phyloP scores from a whole-genome alignment of 306 rosid genomes.

The Crotalaria pallida region DNA sequence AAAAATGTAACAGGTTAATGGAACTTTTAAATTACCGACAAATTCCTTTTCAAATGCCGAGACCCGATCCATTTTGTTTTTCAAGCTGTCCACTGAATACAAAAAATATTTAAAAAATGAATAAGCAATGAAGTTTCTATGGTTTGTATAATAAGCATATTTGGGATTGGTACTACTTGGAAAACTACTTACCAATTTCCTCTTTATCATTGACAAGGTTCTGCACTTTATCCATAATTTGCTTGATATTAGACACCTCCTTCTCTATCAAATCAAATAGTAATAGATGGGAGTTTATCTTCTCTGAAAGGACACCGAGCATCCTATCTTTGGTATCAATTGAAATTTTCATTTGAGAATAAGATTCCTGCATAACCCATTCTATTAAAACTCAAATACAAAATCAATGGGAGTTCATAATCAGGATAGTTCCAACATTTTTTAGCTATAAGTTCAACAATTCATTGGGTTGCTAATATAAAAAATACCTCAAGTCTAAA shows the following conservation, averaged over 20 bases:
- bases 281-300: conserved; percentile 50
- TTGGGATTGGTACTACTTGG: neutral
- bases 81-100: conserved; percentile 51
- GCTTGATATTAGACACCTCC: conserved; percentile 57
- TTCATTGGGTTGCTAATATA: neutral
- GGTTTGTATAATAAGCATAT: neutral
- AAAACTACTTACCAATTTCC: conserved; percentile 56
- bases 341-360: conserved; percentile 52
- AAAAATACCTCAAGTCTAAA: neutral
- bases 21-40: conserved; percentile 49
- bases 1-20: neutral
- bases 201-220: conserved; percentile 55
- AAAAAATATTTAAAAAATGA: conserved; percentile 8
- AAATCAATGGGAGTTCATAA: conserved; percentile 1
- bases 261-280: conserved; percentile 72
- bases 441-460: neutral
- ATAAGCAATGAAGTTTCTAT: neutral
- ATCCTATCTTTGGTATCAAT: conserved; percentile 51
- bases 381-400: conserved; percentile 3
- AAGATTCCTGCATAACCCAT: conserved; percentile 51
- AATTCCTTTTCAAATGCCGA: conserved; percentile 49
- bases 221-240: conserved; percentile 51
- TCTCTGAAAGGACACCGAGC: conserved; percentile 60
- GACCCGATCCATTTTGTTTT: conserved; percentile 54
- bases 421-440: neutral